Conservation (phyloP, 176 grass and related monocot species). For the Puccinellia tenuiflora region DNA sequence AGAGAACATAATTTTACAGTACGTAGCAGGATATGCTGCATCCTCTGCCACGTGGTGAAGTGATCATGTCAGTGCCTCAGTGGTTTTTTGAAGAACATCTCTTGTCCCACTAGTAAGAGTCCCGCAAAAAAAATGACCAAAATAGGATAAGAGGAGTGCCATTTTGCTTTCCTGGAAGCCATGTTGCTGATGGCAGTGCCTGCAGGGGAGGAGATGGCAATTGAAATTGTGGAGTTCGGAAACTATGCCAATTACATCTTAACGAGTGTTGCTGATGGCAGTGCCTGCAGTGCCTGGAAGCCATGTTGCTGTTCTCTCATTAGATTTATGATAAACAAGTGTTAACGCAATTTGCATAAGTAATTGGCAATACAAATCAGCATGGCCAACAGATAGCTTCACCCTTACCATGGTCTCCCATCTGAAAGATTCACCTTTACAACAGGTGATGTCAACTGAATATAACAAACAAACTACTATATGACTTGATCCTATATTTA, state of each 20-base stretch:
- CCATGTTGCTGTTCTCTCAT: not conserved
- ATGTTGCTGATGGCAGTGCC: not conserved
- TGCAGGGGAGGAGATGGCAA: not conserved
- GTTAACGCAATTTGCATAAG: not conserved
- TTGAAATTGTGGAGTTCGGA: not conserved
- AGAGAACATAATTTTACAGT: not conserved
- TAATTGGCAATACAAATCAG: not conserved
- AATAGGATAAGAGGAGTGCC: not conserved
- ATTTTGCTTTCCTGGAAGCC: not conserved
- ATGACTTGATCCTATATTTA: not conserved
- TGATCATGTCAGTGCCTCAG: not conserved
- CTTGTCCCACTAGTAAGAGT: not conserved
- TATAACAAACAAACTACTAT: not conserved
- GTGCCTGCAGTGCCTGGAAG: too few species aligned
- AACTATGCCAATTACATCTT: too few species aligned
- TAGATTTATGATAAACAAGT: not conserved
- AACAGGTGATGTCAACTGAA: not conserved
- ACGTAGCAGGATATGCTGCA: not conserved
- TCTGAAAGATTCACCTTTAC: not conserved
- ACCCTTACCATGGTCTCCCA: not conserved
- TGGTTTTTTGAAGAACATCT: not conserved
- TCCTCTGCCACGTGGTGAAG: not conserved
- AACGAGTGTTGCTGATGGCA: too few species aligned
- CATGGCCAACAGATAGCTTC: not conserved
- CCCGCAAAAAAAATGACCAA: not conserved